Percentiles rank a stretch among this genome's conserved stretches.
phyloP scores from a whole-genome alignment of 169 alveolate species.

The Plasmodium reichenowi region DNA sequence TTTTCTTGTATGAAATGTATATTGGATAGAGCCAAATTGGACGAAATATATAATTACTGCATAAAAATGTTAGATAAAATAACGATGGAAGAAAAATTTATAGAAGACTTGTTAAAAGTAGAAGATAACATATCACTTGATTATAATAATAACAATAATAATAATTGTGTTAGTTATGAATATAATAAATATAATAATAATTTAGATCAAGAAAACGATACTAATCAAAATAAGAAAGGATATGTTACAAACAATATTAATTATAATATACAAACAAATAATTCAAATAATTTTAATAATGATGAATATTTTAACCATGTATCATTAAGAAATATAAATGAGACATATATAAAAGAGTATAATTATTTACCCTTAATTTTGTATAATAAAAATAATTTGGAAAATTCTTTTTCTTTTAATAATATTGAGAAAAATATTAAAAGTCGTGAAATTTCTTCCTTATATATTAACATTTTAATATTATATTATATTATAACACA shows the following conservation, averaged over 20 bases:
- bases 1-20: conserved; percentile 65
- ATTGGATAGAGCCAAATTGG: conserved; percentile 35
- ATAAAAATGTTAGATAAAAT: conserved; percentile 1
- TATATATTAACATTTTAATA: conserved; percentile 50
- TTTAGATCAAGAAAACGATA: neutral
- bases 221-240: neutral
- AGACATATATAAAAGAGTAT: neutral
- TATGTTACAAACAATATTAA: no score
- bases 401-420: neutral
- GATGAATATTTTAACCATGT: neutral
- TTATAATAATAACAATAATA: neutral
- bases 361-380: conserved; percentile 23
- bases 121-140: neutral
- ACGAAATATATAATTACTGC: conserved; percentile 44
- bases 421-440: neutral
- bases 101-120: neutral
- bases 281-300: no score
- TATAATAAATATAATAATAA: neutral
- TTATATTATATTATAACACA: conserved; percentile 45
- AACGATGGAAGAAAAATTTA: neutral
- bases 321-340: neutral
- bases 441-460: conserved; percentile 32
- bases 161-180: neutral
- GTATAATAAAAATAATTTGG: neutral
- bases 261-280: no score